Base-by-base conservation (phyloP, 257 asterid genomes). In the Anisodus acutangulus region DNA sequence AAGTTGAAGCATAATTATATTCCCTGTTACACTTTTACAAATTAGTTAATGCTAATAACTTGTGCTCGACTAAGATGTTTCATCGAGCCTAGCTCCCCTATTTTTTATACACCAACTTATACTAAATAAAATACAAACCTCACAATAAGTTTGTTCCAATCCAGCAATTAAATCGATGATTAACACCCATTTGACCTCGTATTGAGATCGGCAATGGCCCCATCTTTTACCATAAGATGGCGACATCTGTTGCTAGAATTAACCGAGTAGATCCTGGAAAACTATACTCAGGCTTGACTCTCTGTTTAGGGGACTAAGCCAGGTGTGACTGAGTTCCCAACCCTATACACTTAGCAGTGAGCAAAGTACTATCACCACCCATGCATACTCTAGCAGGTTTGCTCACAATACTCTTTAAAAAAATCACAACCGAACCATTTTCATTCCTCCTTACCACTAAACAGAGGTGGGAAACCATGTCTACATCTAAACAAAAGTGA, bases 391-490 rank as follows among this genome's bases (percentile, higher is more conserved):
- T 8, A 69, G 13, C 54, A 41, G 78, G 78, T 43, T 41, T 3
- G 35, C 78, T 41, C 41, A 69, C 78, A 41, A 69, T 41, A 69
- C 4, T 16, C 8, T 69, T 41, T 12, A 69, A 17, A 69, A 69
- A 41, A 41, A 69, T 1, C 35, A 31, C 19, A 69, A 69, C 35
- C 0, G 31, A 4, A 69, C 78, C 78, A 16, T 16, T 39, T 69
- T 43, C 54, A 41, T 69, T 41, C 78, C 78, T 69, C 78, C 78
- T 69, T 53, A 69, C 26, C 78, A 4, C 54, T 69, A 69, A 69
- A 9, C 15, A 69, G 16, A 41, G 19, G 35, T n/a, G 15, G 15
- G 51, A 53, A 69, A 69, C 78, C 54, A 69, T 69, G 54, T 41
- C 78, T 15, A 8, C 54, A 69, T 69, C 5, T 9, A 15, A 69